Evolutionary conservation across 257 asterid species (phyloP), one percentile per base, ranked within the genome.

Genomic region (Leonotis leonurus): DNA sequence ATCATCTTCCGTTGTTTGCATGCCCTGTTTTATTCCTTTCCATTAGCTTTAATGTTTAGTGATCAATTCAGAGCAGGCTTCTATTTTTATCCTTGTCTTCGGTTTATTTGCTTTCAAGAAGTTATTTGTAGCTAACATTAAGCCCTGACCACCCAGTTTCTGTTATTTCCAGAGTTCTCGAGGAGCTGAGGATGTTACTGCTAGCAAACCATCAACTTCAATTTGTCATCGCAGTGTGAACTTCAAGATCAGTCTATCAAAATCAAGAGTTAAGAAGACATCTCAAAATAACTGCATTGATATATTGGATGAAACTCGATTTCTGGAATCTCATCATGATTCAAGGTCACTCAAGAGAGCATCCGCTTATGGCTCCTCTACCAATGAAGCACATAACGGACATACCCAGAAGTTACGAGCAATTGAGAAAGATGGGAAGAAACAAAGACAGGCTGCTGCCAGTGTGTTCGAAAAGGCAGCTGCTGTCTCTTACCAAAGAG

Each of bases 401-500:
- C 78, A 36, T 43, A 26, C 44, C 74, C 68, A 71, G 30, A 78
- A 82, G 70, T 24, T 65, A 57, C 75, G 81, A 80, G 83, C 70
- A 59, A 64, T 78, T 33, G 78, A 80, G 70, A 84, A 74, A 50
- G 80, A 73, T 21, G 69, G 76, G 61, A 64, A 36, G 61, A 72
- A 50, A 62, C 82, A 69, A 49, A 74, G 72, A 57, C 44, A 70
- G 68, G 65, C 46, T 46, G 61, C 66, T 30, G 49, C 80, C 77
- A 12, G 50, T 36, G 50, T 36, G 39, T 76, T 66, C 41, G 84
- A 81, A 65, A 80, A 85, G 89, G 87, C 81, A 77, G 85, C 78
- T 78, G 81, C 79, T 83, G 88, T 78, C 81, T 70, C 83, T 80
- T 81, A 71, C 87, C 82, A 80, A 68, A 71, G 71, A 67, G 77